phyloP scores from a whole-genome alignment of 2,329 filamentous ascomycete genomes.

The Alternaria sp. region DNA sequence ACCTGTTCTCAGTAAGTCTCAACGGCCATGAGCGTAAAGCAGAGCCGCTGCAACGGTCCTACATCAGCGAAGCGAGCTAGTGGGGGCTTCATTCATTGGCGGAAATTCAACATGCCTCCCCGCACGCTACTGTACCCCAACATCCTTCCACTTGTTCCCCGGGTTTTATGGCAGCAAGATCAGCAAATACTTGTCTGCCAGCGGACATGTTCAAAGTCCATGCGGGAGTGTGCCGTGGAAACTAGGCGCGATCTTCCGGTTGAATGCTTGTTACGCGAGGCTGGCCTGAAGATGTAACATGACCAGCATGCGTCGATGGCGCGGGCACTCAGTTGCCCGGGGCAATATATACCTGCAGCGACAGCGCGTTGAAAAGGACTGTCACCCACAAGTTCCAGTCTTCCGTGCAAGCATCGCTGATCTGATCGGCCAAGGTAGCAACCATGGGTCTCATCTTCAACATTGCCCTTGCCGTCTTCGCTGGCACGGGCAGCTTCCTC shows the following conservation, averaged over 20 bases:
- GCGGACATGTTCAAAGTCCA: neutral
- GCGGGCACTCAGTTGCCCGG: constrained; percentile 7
- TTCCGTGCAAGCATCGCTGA: neutral
- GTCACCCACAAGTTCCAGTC: neutral
- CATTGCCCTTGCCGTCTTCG: constrained; percentile 51
- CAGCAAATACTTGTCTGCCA: constrained; percentile 14
- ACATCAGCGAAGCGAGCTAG: constrained; percentile 1
- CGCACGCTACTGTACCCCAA: constrained; percentile 28
- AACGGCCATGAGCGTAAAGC: neutral
- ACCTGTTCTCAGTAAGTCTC: neutral
- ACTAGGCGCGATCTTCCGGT: constrained; percentile 33
- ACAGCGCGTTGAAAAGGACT: neutral
- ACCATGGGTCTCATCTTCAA: constrained; percentile 54
- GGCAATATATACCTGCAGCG: constrained; percentile 13
- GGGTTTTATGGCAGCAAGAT: constrained; percentile 16
- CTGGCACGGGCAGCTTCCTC: constrained; percentile 51
- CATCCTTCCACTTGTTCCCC: constrained; percentile 19
- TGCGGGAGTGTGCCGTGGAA: constrained; percentile 17
- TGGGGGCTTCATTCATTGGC: constrained; percentile 22
- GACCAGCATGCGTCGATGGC: constrained; percentile 17
- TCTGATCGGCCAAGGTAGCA: neutral
- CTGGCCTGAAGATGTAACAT: constrained; percentile 7
- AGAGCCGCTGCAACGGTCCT: constrained; percentile 4
- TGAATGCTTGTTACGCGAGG: constrained; percentile 15
- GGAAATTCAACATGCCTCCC: constrained; percentile 27